A percentile compares a stretch with the other conserved stretches of the same genome.
Evolutionary conservation across 495 filamentous ascomycete species (phyloP).

Genomic region (Talaromyces adpressus): DNA sequence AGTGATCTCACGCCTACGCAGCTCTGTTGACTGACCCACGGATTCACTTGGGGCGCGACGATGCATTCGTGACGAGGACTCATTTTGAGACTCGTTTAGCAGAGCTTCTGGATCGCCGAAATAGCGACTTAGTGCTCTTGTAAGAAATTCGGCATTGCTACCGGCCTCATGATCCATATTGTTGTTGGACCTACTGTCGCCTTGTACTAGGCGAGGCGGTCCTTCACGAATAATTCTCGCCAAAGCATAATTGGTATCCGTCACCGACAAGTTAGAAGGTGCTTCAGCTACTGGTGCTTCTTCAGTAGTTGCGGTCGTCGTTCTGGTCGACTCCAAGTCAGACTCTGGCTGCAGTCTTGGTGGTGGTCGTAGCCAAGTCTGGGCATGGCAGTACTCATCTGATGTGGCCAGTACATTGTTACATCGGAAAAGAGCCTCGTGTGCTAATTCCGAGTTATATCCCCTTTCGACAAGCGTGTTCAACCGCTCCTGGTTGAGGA

Average conservation of each 20-base stretch:
- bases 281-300: conserved; percentile 24
- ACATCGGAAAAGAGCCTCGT: conserved; percentile 80
- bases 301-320: conserved; percentile 23
- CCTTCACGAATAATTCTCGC: conserved; percentile 34
- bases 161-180: conserved; percentile 23
- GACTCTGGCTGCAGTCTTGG: conserved; percentile 55
- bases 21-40: conserved; percentile 19
- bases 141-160: conserved; percentile 23
- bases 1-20: conserved; percentile 30
- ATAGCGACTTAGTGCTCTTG: conserved; percentile 30
- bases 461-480: conserved; percentile 37
- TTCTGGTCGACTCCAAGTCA: conserved; percentile 42
- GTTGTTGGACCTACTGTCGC: conserved; percentile 17
- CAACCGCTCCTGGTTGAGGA: conserved; percentile 40
- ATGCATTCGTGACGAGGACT: conserved; percentile 11
- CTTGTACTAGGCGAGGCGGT: conserved; percentile 15
- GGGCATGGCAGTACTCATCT: conserved; percentile 66
- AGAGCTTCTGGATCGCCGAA: conserved; percentile 25
- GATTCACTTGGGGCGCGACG: conserved; percentile 8
- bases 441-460: conserved; percentile 50
- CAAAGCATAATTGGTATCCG: conserved; percentile 26
- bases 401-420: conserved; percentile 55
- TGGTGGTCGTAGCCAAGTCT: conserved; percentile 32
- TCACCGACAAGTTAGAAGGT: conserved; percentile 16
- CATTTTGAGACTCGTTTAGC: conserved; percentile 20